These are phyloP conservation scores for Phlegmacium glaucopus DNA, from an alignment of 768 basidiomycete species.

Conservation along the genomic window DNA sequence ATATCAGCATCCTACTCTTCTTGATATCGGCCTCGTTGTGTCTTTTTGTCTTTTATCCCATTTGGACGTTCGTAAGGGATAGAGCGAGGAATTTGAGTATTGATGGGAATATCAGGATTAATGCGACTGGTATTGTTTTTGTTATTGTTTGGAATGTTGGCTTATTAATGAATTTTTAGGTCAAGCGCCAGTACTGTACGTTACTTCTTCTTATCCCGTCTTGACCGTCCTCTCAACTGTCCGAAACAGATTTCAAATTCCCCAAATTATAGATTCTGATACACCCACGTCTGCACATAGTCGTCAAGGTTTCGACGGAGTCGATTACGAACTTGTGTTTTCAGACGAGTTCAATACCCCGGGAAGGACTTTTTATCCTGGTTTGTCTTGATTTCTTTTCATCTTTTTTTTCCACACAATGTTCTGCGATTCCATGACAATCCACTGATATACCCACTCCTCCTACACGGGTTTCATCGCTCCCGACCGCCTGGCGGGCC, in stretches of 20 bases:
- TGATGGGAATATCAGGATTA: constrained; percentile 63
- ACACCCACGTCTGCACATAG: constrained; percentile 61
- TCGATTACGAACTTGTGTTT: constrained; percentile 67
- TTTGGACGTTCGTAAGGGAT: constrained; percentile 47
- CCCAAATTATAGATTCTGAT: constrained; percentile 61
- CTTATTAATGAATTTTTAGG: constrained; percentile 36
- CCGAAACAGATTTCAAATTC: constrained; percentile 40
- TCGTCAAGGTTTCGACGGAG: constrained; percentile 70
- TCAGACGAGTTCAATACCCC: constrained; percentile 73
- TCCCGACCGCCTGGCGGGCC: too few species aligned
- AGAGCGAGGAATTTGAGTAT: constrained; percentile 39
- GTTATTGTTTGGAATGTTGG: constrained; percentile 1
- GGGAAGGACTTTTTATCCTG: constrained; percentile 61
- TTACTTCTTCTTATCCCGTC: neutral
- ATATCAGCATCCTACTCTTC: constrained; percentile 64
- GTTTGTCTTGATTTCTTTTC: constrained; percentile 9
- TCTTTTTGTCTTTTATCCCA: constrained; percentile 83
- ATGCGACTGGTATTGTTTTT: constrained; percentile 39
- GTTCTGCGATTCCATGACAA: neutral
- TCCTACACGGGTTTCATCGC: too few species aligned
- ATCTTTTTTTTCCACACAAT: neutral
- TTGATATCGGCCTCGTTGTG: constrained; percentile 60
- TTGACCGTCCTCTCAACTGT: neutral
- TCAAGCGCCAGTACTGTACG: constrained; percentile 56
- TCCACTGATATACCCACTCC: too few species aligned